phyloP scores from a whole-genome alignment of 1,284 basidiomycete species.

The Irpex rosettiformis region DNA sequence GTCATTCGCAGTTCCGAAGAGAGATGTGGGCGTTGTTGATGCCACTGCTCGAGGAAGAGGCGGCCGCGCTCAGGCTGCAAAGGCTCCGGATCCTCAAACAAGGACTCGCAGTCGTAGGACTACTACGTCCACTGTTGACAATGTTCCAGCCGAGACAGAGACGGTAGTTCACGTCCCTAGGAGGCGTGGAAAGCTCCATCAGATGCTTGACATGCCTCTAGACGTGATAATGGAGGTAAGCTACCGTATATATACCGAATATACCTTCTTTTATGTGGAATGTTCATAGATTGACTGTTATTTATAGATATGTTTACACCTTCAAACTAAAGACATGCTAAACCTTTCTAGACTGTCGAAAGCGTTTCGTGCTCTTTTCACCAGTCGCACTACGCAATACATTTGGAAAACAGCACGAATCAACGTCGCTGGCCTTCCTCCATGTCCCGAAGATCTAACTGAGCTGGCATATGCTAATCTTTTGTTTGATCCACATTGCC shows the following conservation, averaged over 20 bases:
- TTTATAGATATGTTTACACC: not conserved
- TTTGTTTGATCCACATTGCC: not conserved
- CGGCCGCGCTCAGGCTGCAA: not conserved
- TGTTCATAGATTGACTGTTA: not conserved
- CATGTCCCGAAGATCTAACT: not conserved
- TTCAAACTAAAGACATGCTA: not conserved
- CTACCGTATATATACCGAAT: not conserved
- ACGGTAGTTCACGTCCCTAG: not conserved
- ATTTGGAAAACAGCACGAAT: not conserved
- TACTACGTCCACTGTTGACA: not conserved
- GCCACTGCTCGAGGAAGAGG: not conserved
- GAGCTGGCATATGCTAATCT: not conserved
- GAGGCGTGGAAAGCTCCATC: not conserved
- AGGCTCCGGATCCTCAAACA: too few species aligned
- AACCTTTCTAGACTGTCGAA: not conserved
- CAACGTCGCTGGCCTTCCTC: not conserved
- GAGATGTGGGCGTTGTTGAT: not conserved
- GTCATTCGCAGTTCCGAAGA: not conserved
- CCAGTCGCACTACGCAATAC: not conserved
- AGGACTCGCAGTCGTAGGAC: too few species aligned
- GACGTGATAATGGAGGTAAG: not conserved
- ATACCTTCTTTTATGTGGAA: not conserved
- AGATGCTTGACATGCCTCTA: not conserved
- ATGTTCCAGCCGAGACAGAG: not conserved
- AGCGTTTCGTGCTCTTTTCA: not conserved